phyloP scores from a whole-genome alignment of 345 rosid species.

The Raphanus raphanistrum region DNA sequence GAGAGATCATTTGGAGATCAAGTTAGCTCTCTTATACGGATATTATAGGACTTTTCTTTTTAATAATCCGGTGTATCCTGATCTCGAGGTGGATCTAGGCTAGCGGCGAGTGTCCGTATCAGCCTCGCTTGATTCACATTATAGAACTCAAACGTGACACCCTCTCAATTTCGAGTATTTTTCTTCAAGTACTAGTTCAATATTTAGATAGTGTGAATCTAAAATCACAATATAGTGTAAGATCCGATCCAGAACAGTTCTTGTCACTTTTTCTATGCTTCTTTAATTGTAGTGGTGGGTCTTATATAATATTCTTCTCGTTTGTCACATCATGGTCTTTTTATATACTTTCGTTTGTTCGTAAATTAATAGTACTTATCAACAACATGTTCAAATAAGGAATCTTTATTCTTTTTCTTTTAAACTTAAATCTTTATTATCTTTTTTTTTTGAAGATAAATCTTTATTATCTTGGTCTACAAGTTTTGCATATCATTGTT shows the following conservation, averaged over 20 bases:
- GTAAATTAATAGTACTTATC: slow-evolving; percentile 2
- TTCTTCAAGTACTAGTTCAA: neutral
- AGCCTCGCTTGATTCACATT: too few species aligned
- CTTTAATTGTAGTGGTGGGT: neutral
- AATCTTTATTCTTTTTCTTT: too few species aligned
- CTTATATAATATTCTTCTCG: neutral
- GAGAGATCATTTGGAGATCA: neutral
- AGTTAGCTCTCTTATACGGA: neutral
- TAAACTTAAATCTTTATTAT: too few species aligned
- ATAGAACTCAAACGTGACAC: slow-evolving; percentile 21
- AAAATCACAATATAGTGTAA: neutral
- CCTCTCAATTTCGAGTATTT: slow-evolving; percentile 19
- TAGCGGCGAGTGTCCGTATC: too few species aligned
- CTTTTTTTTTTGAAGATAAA: too few species aligned
- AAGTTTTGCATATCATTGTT: slow-evolving; percentile 4
- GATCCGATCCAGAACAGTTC: slow-evolving; percentile 17
- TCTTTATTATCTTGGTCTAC: slow-evolving; percentile 24
- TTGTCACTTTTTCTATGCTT: neutral
- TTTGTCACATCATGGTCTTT: neutral
- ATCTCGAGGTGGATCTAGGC: too few species aligned
- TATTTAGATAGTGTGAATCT: slow-evolving; percentile 9
- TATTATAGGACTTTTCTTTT: neutral
- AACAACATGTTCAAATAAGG: neutral
- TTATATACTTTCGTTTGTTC: too few species aligned
- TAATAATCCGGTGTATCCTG: too few species aligned